Conservation (phyloP, 306 rosid species). For the Lithocarpus polystachyus region DNA sequence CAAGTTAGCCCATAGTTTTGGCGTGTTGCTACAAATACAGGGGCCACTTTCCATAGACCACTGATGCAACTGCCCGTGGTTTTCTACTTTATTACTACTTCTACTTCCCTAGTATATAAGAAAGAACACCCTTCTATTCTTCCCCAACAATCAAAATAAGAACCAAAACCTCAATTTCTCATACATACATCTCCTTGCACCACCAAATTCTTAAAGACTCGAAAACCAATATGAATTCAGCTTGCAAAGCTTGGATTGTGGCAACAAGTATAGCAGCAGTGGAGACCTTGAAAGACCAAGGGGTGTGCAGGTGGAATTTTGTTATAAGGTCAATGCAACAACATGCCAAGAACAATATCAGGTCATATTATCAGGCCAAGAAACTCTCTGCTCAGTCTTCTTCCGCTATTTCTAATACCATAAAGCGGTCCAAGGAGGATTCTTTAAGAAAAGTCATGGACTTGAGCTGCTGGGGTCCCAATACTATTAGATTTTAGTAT, state of each 20-base stretch:
- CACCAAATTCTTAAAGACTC: background rate
- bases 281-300: conserved; percentile 86
- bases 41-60: background rate
- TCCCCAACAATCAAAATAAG: background rate
- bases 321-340: conserved; percentile 56
- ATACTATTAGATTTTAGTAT: conserved; percentile 56
- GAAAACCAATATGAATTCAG: conserved; percentile 39
- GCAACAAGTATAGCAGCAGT: conserved; percentile 82
- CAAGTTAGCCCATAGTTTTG: too few species aligned
- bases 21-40: background rate
- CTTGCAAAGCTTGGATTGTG: conserved; percentile 63
- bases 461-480: conserved; percentile 75
- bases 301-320: conserved; percentile 78
- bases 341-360: conserved; percentile 53
- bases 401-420: conserved; percentile 42
- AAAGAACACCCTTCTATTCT: background rate
- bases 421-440: conserved; percentile 52
- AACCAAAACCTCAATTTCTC: background rate
- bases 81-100: background rate
- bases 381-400: conserved; percentile 44
- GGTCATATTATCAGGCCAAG: conserved; percentile 57
- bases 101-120: conserved; percentile 1
- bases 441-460: conserved; percentile 63
- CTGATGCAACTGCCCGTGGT: conserved; percentile 12
- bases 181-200: too few species aligned